Percentiles rank a stretch among this genome's conserved stretches.
phyloP scores from a whole-genome alignment of 2,329 filamentous ascomycete species.

The Diaporthe citrichinensis region DNA sequence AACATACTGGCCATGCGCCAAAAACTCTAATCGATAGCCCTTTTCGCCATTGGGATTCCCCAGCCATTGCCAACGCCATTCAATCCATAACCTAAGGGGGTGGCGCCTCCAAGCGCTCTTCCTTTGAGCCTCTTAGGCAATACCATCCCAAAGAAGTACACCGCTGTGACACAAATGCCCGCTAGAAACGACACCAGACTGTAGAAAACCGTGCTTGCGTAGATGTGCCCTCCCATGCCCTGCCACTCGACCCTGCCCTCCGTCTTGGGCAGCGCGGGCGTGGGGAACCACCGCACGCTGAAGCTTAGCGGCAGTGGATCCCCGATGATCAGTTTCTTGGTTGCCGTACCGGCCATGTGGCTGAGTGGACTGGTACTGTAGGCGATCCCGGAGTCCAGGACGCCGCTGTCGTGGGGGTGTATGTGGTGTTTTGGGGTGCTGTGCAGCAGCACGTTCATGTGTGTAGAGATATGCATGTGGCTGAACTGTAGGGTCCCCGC shows the following conservation, averaged over 20 bases:
- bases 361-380: constrained; percentile 85
- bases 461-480: constrained; percentile 91
- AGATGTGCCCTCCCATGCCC: constrained; percentile 75
- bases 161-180: constrained; percentile 66
- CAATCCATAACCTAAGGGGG: constrained; percentile 69
- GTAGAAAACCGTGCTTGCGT: constrained; percentile 75
- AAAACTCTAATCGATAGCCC: constrained; percentile 56
- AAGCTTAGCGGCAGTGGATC: constrained; percentile 86
- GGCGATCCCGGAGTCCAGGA: constrained; percentile 87
- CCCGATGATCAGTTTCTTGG: constrained; percentile 84
- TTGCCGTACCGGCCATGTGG: constrained; percentile 66
- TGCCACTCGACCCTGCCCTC: constrained; percentile 76
- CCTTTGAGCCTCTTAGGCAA: constrained; percentile 68
- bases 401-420: constrained; percentile 78
- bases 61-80: constrained; percentile 69
- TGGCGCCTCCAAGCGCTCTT: constrained; percentile 68
- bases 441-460: constrained; percentile 91
- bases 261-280: constrained; percentile 77
- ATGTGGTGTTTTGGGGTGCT: constrained; percentile 73
- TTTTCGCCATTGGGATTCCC: constrained; percentile 65
- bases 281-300: constrained; percentile 89
- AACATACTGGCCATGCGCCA: constrained; percentile 34
- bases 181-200: constrained; percentile 71
- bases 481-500: constrained; percentile 89
- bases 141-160: constrained; percentile 73